Conservation (phyloP, 768 basidiomycete species). For the Lactarius hengduanensis region DNA sequence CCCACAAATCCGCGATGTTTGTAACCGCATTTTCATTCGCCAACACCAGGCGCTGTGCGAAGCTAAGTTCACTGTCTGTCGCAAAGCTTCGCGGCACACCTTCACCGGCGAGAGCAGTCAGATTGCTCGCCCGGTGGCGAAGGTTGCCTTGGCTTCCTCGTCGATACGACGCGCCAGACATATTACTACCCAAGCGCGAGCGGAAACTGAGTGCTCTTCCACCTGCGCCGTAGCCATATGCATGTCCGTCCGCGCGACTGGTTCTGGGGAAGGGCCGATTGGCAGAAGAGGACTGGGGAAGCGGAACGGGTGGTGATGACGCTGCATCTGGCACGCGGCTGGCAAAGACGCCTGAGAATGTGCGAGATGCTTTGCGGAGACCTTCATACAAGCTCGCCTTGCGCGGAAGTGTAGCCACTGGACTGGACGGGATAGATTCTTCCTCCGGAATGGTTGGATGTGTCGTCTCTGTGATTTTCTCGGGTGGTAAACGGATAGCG, state of each 20-base stretch:
- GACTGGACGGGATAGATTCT: conserved; percentile 46
- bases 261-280: conserved; percentile 51
- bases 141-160: conserved; percentile 55
- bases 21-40: conserved; percentile 96
- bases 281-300: conserved; percentile 40
- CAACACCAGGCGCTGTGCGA: conserved; percentile 83
- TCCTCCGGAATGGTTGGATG: conserved; percentile 64
- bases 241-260: conserved; percentile 68
- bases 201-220: conserved; percentile 37
- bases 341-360: conserved; percentile 59
- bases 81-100: conserved; percentile 39
- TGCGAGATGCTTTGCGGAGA: conserved; percentile 43
- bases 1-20: conserved; percentile 95
- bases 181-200: conserved; percentile 22
- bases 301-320: conserved; percentile 36
- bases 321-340: conserved; percentile 39
- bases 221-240: conserved; percentile 64
- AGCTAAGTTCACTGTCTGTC: conserved; percentile 63
- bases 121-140: conserved; percentile 50
- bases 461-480: conserved; percentile 53
- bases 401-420: conserved; percentile 36
- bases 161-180: conserved; percentile 37
- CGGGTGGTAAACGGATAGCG: conserved; percentile 75
- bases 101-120: conserved; percentile 36
- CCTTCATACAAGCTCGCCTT: conserved; percentile 17